These are phyloP conservation scores for Globisporangium echinulatum DNA, from an alignment of 352 stramenopile species.

Conservation along the genomic window DNA sequence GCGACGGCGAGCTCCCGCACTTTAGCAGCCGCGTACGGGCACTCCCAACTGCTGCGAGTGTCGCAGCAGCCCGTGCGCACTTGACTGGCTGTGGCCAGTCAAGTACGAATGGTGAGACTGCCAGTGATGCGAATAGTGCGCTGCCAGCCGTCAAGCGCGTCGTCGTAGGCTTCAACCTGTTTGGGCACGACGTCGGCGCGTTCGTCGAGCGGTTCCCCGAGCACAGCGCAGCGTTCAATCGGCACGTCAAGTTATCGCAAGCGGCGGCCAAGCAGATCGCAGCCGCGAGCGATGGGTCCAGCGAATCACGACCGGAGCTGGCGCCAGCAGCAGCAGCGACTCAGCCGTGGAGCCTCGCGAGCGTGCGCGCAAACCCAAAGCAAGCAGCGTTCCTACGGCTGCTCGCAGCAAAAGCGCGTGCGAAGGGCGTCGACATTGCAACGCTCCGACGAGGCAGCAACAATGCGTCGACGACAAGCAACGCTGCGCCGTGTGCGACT, in stretches of 20 bases:
- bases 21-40: constrained; percentile 53
- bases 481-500: too few relatives aligned
- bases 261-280: constrained; percentile 36
- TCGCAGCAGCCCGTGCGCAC: background rate
- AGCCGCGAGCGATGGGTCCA: constrained; percentile 8
- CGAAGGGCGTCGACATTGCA: constrained; percentile 21
- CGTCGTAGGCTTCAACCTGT: constrained; percentile 73
- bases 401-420: constrained; percentile 47
- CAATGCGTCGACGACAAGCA: background rate
- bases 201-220: constrained; percentile 59
- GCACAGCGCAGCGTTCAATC: constrained; percentile 63
- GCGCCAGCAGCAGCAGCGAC: constrained; percentile 1
- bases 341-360: constrained; percentile 41
- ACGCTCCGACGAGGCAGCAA: background rate
- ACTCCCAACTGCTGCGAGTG: constrained; percentile 16
- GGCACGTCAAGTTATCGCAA: constrained; percentile 69
- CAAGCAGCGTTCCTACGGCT: constrained; percentile 63
- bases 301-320: constrained; percentile 2
- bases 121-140: too few relatives aligned
- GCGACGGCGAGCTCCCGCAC: constrained; percentile 63
- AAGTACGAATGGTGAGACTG: too few relatives aligned
- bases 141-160: constrained; percentile 29
- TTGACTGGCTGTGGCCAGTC: constrained; percentile 8
- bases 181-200: constrained; percentile 55
- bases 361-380: constrained; percentile 45